Conservation (phyloP, 305 asterid species). For the Fraxinus sp. region DNA sequence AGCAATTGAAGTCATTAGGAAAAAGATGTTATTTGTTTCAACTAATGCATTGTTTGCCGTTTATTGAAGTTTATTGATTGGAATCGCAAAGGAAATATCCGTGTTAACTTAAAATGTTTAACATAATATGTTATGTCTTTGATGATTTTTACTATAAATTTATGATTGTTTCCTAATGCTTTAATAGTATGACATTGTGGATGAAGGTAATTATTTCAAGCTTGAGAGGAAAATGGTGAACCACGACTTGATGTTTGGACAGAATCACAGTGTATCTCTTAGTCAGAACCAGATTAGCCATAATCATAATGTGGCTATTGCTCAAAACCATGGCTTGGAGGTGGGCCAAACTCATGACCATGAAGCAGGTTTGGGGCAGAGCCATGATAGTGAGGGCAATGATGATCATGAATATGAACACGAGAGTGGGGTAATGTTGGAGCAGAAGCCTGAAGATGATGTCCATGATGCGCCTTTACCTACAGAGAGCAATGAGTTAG, state of each 20-base stretch:
- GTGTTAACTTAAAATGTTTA: neutral
- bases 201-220: slow-evolving; percentile 24
- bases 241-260: slow-evolving; percentile 57
- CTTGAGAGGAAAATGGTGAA: slow-evolving; percentile 42
- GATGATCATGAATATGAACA: slow-evolving; percentile 46
- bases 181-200: slow-evolving; percentile 7
- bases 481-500: slow-evolving; percentile 49
- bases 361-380: slow-evolving; percentile 46
- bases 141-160: neutral
- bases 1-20: neutral
- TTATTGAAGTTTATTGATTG: slow-evolving; percentile 14
- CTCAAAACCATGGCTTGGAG: slow-evolving; percentile 52
- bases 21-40: slow-evolving; percentile 1
- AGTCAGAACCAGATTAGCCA: slow-evolving; percentile 60
- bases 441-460: slow-evolving; percentile 59
- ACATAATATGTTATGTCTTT: neutral
- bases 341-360: slow-evolving; percentile 50
- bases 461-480: slow-evolving; percentile 48
- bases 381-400: slow-evolving; percentile 37
- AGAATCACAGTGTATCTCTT: slow-evolving; percentile 40
- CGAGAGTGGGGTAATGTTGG: slow-evolving; percentile 48
- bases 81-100: neutral
- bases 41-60: neutral
- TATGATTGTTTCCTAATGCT: neutral
- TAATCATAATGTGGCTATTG: slow-evolving; percentile 45